Conservation (phyloP, 805 yeast genomes). For the Phaffomyces opuntiae region DNA sequence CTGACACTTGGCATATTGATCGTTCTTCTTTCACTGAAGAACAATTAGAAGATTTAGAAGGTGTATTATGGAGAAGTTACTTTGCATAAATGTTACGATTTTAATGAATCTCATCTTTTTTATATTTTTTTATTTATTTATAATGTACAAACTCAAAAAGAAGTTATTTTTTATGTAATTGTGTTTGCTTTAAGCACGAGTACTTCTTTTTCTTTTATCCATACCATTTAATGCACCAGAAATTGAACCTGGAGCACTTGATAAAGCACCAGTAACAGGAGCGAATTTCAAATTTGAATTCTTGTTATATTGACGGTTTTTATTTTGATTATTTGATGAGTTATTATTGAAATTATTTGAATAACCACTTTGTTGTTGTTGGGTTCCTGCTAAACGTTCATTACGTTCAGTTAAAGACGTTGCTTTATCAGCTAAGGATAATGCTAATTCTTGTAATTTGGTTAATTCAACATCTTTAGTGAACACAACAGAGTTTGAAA, state of each 20-base stretch:
- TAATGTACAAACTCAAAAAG: slow-evolving; percentile 2
- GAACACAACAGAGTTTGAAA: slow-evolving; percentile 56
- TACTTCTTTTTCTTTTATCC: slow-evolving; percentile 26
- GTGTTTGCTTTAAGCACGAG: slow-evolving; percentile 3
- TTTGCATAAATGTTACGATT: slow-evolving; percentile 45
- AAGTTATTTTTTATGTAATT: not conserved
- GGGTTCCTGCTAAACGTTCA: slow-evolving; percentile 76
- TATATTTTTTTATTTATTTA: not conserved
- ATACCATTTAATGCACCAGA: slow-evolving; percentile 32
- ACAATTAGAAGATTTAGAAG: slow-evolving; percentile 86
- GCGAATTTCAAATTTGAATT: slow-evolving; percentile 25
- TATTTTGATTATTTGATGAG: slow-evolving; percentile 12
- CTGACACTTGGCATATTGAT: slow-evolving; percentile 95
- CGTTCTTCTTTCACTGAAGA: slow-evolving; percentile 63
- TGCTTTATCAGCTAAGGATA: slow-evolving; percentile 76
- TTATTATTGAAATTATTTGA: slow-evolving; percentile 13
- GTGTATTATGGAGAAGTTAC: slow-evolving; percentile 88
- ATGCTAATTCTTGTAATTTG: slow-evolving; percentile 80
- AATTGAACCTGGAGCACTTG: slow-evolving; percentile 27
- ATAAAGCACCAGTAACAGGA: slow-evolving; percentile 28
- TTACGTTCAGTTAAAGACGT: slow-evolving; percentile 74
- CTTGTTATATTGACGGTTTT: slow-evolving; percentile 24
- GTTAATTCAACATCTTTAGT: slow-evolving; percentile 73
- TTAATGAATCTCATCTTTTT: not conserved
- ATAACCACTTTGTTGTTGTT: slow-evolving; percentile 24